phyloP scores from a whole-genome alignment of 2,329 filamentous ascomycete species.

The Tolypocladium amazonense region DNA sequence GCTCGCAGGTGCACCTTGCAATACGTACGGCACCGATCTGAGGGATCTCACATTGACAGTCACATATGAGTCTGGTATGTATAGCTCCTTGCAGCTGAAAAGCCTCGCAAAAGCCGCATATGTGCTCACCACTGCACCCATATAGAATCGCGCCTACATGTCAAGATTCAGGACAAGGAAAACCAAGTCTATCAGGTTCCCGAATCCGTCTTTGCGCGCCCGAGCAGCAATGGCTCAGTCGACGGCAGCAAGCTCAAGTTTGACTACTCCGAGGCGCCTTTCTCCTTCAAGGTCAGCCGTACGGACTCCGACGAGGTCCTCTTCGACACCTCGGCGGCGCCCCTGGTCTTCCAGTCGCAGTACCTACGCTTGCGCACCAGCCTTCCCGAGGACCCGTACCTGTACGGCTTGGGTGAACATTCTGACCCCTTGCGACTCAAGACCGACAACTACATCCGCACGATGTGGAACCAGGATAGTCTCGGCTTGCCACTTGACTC shows the following conservation, averaged over 20 bases:
- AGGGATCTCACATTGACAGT: constrained; percentile 55
- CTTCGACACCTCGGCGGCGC: constrained; percentile 59
- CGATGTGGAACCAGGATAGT: constrained; percentile 60
- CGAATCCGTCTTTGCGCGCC: constrained; percentile 53
- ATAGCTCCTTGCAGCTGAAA: constrained; percentile 19
- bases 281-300: constrained; percentile 52
- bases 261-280: constrained; percentile 37
- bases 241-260: constrained; percentile 35
- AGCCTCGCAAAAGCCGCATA: neutral
- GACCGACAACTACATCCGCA: constrained; percentile 51
- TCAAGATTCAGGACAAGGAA: constrained; percentile 62
- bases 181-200: constrained; percentile 67
- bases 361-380: constrained; percentile 64
- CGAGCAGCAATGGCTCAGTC: constrained; percentile 12
- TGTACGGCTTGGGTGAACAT: constrained; percentile 75
- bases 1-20: constrained; percentile 61
- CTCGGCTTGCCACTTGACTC: constrained; percentile 48
- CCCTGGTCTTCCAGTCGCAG: constrained; percentile 66
- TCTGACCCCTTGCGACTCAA: constrained; percentile 59
- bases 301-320: constrained; percentile 35
- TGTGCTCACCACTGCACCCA: neutral
- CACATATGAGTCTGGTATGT: constrained; percentile 19
- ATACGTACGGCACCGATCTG: constrained; percentile 70
- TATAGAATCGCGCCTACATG: constrained; percentile 56
- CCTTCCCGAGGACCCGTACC: constrained; percentile 55